Base-by-base conservation (phyloP, 257 asterid species). In the Fraxinus anomala region DNA sequence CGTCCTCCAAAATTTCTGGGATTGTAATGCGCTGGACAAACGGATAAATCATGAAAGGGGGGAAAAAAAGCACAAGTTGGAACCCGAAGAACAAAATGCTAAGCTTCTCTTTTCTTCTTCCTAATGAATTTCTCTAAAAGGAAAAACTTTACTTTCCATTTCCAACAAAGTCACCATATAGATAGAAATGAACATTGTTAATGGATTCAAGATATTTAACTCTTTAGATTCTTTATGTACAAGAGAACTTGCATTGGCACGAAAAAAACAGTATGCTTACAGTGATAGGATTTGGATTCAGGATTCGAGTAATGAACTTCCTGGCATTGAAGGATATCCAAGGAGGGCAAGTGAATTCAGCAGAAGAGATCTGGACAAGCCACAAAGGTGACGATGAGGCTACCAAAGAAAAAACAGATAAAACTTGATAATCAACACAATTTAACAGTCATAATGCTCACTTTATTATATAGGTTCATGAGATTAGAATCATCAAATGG, bases 401-500 rank as follows among this genome's bases (percentile, higher is more conserved):
- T n/a, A 40, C 70, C 40, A 75, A n/a, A 63, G 30, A 72, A 10
- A 70, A 36, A 73, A 70, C 47, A 16, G 61, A 75, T 73, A 68
- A 47, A 68, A 73, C 40, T 66, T 1, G 37, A 17, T 71, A 75
- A 72, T 9, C 1, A 36, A 16, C 4, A 0, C 34, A 6, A 9
- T 63, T 26, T 63, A 76, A 59, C 59, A 1, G 65, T 10, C 67
- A 79, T 86, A 56, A 63, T 56, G 80, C 92, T 94, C 90, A 94
- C 97, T 82, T 94, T 94, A 84, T 88, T 88, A 82, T 92, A 94
- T 26, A 94, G 92, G 86, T 88, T 91, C 87, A 89, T 87, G 80
- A 94, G 97, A 84, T 92, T 92, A 77, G 95, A 77, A 84, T 94
- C 99, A 76, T 94, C 97, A 65, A 94, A 94, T 80, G 99, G 97